These are phyloP conservation scores for Citrullus colocynthis DNA, from an alignment of 306 rosid genomes.

Conservation along the genomic window DNA sequence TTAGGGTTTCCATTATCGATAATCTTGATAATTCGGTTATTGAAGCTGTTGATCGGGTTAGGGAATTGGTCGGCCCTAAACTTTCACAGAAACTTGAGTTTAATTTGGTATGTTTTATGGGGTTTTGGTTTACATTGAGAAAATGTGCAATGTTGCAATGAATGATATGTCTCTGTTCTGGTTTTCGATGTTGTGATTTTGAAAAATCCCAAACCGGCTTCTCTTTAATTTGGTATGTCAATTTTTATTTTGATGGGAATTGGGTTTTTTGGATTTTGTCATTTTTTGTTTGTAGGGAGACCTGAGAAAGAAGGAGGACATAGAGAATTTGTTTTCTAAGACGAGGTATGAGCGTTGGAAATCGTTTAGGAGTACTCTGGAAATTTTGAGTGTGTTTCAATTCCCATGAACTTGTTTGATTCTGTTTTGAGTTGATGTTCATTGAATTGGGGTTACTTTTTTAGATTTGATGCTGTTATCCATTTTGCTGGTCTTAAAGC, in stretches of 20 bases:
- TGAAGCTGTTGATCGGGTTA: slow-evolving; percentile 63
- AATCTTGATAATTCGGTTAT: slow-evolving; percentile 60
- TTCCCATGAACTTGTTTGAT: not conserved
- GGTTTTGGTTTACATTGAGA: not conserved
- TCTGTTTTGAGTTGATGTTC: not conserved
- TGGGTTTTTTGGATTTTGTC: not conserved
- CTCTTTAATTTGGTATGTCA: not conserved
- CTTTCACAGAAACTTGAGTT: slow-evolving; percentile 63
- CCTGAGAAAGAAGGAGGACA: slow-evolving; percentile 56
- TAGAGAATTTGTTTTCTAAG: slow-evolving; percentile 62
- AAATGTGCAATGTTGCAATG: not conserved
- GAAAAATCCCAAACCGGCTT: no score
- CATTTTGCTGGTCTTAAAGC: slow-evolving; percentile 92
- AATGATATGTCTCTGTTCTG: not conserved
- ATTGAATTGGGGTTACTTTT: not conserved
- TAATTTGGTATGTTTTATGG: slow-evolving; percentile 27
- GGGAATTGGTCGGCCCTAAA: slow-evolving; percentile 57
- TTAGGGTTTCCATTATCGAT: slow-evolving; percentile 45
- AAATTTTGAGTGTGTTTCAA: not conserved
- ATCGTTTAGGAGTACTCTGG: no score
- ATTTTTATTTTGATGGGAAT: not conserved
- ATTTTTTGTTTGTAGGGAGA: slow-evolving; percentile 40
- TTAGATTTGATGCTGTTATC: slow-evolving; percentile 81
- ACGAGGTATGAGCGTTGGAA: slow-evolving; percentile 20
- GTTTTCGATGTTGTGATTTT: no score